These are phyloP conservation scores for Sporothrix curviconia DNA, from an alignment of 2,329 filamentous ascomycete genomes.

Conservation along the genomic window DNA sequence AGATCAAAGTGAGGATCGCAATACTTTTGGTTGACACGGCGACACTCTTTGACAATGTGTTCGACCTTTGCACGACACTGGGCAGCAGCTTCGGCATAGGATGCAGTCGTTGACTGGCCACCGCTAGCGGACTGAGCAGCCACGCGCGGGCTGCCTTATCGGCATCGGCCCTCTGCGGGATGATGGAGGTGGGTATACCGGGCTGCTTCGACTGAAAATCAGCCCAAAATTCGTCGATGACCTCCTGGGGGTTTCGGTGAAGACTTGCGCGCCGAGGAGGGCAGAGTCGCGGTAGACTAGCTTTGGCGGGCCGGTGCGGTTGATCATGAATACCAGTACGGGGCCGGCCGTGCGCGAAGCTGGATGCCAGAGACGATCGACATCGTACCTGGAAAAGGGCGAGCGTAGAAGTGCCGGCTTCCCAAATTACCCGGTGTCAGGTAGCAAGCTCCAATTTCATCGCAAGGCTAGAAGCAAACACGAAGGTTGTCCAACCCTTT, in stretches of 20 bases:
- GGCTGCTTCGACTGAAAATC: conserved; percentile 65
- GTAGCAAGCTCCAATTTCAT: too few relatives aligned
- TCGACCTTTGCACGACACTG: conserved; percentile 57
- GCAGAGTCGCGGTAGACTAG: not conserved
- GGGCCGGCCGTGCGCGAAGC: not conserved
- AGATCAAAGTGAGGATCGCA: conserved; percentile 57
- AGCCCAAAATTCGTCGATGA: conserved; percentile 66
- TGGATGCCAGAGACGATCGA: not conserved
- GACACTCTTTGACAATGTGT: conserved; percentile 60
- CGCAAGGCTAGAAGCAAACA: too few relatives aligned
- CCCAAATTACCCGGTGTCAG: too few relatives aligned
- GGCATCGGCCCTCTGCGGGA: conserved; percentile 62
- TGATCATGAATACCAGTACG: not conserved
- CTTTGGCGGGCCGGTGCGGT: not conserved
- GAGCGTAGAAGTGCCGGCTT: not conserved
- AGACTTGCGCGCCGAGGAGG: conserved; percentile 7
- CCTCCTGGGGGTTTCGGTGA: conserved; percentile 51
- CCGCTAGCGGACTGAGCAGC: conserved; percentile 45
- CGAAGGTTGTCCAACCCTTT: too few relatives aligned
- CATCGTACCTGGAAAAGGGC: not conserved
- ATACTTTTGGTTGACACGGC: conserved; percentile 72
- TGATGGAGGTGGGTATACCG: conserved; percentile 64
- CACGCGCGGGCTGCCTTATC: conserved; percentile 51
- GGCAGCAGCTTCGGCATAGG: conserved; percentile 63
- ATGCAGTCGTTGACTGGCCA: conserved; percentile 50